Percentiles rank a stretch among this genome's conserved stretches.
phyloP scores from a whole-genome alignment of 2,329 filamentous ascomycete genomes.

The Aspergillus fischeri region DNA sequence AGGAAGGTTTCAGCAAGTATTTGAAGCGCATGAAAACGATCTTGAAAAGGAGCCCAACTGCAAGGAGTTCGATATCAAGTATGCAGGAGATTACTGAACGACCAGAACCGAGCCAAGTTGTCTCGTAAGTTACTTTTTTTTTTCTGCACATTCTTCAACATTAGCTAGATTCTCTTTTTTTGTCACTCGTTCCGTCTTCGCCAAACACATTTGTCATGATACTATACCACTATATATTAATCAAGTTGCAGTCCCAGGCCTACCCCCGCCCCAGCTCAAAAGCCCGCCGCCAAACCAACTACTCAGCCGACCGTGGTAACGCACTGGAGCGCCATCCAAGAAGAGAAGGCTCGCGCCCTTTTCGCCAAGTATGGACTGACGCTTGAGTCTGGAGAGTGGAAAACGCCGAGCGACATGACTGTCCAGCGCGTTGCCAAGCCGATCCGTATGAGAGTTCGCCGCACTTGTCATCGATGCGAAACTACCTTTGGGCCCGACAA shows the following conservation, averaged over 20 bases:
- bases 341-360: conserved; percentile 41
- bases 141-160: neutral
- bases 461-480: conserved; percentile 74
- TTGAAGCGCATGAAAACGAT: conserved; percentile 38
- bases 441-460: conserved; percentile 46
- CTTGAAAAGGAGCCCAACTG: conserved; percentile 28
- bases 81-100: neutral
- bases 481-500: conserved; percentile 69
- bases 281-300: conserved; percentile 6
- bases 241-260: neutral
- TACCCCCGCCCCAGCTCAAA: conserved; percentile 5
- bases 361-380: conserved; percentile 47
- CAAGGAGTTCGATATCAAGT: conserved; percentile 11
- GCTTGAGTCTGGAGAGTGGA: conserved; percentile 42
- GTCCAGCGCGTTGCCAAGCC: conserved; percentile 43
- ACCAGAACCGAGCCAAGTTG: conserved; percentile 6
- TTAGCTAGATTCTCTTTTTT: neutral
- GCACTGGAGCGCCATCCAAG: conserved; percentile 37
- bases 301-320: conserved; percentile 20
- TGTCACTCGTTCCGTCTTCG: neutral
- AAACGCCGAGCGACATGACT: conserved; percentile 28
- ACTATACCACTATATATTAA: neutral
- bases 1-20: conserved; percentile 36
- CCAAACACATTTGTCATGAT: neutral
- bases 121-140: conserved; percentile 4